Evolutionary conservation across 2,329 filamentous ascomycete species (phyloP), one percentile per base, ranked within the genome.

Genomic region (Fonsecaea pedrosoi): DNA sequence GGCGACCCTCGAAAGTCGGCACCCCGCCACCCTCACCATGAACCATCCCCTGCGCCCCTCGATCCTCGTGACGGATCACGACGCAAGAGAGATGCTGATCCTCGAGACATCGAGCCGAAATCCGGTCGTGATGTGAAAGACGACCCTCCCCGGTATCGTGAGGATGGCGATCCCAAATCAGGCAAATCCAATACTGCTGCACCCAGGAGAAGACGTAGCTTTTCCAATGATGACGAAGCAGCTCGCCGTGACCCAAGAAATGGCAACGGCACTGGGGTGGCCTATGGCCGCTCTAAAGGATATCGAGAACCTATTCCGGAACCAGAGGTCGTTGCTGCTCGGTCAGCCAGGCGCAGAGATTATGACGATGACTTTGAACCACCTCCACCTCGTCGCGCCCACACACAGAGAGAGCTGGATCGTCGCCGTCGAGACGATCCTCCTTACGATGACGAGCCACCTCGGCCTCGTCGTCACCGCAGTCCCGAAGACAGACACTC

Each of bases 401-500:
- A 66, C 13, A 68, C 66, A 5, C 48, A 65, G 37, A 58, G 66
- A 38, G 68, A 70, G 12, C 68, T 63, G 5, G 68, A 70, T 13
- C 64, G 64, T 40, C 63, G 56, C n/a, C 63, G 64, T 42, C 55
- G 61, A 18, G 69, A 70, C 37, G 66, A 68, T 60, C 42, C 45
- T 60, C 42, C 45, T 9, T 69, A 69, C 54, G 67, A 69, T 45
- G 65, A 67, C 1, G 60, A 67, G 8, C 64, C 55, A 32, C 59
- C 56, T 59, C 67, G 63, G 4, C 56, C 65, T 15, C 59, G 66
- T 32, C 69, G 67, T 15, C 65, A 66, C 38, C 62, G 60, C 62
- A 70, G 66, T 21, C 63, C 63, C 9, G 68, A 67, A 40, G 70
- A 72, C 54, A 65, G 56, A 64, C 55, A 70, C 54, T 40, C 55